Evolutionary conservation across 768 basidiomycete genomes (phyloP).

Genomic region (Leccinum uliginosum): DNA sequence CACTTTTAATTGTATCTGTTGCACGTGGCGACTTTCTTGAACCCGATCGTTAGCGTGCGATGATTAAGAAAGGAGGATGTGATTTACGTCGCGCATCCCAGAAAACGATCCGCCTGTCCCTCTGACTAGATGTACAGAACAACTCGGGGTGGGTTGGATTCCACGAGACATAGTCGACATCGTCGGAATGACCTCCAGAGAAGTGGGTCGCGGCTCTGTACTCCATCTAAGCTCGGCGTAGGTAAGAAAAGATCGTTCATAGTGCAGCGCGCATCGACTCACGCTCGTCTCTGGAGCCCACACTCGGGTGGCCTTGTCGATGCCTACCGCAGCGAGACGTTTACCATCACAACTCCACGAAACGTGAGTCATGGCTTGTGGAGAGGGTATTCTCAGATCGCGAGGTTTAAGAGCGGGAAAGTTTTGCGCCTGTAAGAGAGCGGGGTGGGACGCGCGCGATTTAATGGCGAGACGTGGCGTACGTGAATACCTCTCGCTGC

Average conservation of each 20-base stretch:
- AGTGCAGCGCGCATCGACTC: constrained; percentile 24
- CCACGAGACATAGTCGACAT: constrained; percentile 82
- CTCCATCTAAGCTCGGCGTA: constrained; percentile 52
- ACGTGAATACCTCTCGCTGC: constrained; percentile 70
- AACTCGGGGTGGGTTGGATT: constrained; percentile 82
- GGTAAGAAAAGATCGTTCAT: not conserved
- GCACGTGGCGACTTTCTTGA: constrained; percentile 66
- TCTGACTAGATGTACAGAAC: constrained; percentile 76
- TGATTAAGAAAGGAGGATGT: not conserved
- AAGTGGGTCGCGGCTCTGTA: constrained; percentile 59
- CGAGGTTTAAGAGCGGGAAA: constrained; percentile 79
- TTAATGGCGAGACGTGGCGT: constrained; percentile 21
- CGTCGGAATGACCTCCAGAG: constrained; percentile 70
- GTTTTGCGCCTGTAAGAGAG: constrained; percentile 54
- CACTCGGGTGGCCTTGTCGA: constrained; percentile 73
- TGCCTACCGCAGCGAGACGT: constrained; percentile 75
- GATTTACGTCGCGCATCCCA: constrained; percentile 80
- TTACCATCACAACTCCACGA: constrained; percentile 85
- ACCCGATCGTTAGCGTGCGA: constrained; percentile 6
- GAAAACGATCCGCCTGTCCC: constrained; percentile 70
- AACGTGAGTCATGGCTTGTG: constrained; percentile 67
- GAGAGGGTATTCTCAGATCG: constrained; percentile 61
- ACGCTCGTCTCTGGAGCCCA: constrained; percentile 80
- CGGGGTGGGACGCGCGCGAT: constrained; percentile 12
- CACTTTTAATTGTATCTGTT: constrained; percentile 54